phyloP scores from a whole-genome alignment of 768 basidiomycete species.

The Macrolepiota albuminosa region DNA sequence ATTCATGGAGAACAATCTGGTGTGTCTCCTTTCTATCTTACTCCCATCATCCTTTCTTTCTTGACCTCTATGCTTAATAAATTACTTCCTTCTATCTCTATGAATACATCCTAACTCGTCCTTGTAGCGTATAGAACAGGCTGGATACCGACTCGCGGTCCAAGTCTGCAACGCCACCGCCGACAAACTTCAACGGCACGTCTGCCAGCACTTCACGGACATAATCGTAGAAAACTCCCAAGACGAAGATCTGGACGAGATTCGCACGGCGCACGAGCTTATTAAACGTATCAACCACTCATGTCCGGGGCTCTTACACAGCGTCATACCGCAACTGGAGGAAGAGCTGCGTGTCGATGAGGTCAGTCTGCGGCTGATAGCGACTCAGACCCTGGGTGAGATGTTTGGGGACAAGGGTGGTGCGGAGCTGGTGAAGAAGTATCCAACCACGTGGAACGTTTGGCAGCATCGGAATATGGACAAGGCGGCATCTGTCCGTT shows the following conservation, averaged over 20 bases:
- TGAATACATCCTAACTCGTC: background rate
- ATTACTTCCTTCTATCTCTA: background rate
- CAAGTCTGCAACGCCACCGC: constrained; percentile 80
- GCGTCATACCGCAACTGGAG: constrained; percentile 90
- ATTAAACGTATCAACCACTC: constrained; percentile 77
- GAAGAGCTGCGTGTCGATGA: constrained; percentile 83
- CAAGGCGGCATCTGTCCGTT: constrained; percentile 61
- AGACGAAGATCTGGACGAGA: constrained; percentile 64
- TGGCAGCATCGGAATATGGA: constrained; percentile 84
- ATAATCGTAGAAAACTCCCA: constrained; percentile 62
- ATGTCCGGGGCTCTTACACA: constrained; percentile 78
- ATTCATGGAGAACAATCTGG: constrained; percentile 75
- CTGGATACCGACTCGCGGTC: constrained; percentile 77
- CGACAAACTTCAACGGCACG: constrained; percentile 84
- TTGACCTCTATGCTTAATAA: background rate
- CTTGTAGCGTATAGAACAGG: constrained; percentile 61
- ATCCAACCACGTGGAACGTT: constrained; percentile 78
- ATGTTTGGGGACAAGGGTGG: constrained; percentile 84
- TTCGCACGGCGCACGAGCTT: constrained; percentile 76
- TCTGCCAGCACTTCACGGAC: constrained; percentile 91
- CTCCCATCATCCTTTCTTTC: background rate
- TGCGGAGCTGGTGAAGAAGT: constrained; percentile 70
- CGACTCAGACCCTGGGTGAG: constrained; percentile 82
- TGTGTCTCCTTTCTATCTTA: constrained; percentile 28
- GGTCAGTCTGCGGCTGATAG: constrained; percentile 64